phyloP scores from a whole-genome alignment of 2,329 filamentous ascomycete genomes.

The Aspergillus intermedius region DNA sequence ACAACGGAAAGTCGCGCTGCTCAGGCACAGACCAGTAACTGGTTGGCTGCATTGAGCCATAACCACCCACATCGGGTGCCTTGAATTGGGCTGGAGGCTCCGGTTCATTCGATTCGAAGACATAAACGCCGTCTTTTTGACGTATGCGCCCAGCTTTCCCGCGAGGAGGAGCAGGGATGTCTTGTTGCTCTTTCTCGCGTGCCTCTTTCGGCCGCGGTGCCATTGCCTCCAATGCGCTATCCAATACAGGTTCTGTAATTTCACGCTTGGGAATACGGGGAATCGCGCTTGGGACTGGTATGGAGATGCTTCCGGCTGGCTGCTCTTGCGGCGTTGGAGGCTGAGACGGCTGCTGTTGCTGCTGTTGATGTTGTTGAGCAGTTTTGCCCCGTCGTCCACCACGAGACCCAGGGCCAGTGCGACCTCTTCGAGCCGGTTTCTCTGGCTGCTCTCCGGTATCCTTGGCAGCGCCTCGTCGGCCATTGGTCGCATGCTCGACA shows the following conservation, averaged over 20 bases:
- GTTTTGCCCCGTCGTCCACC: conserved; percentile 30
- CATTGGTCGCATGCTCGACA: conserved; percentile 20
- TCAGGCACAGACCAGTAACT: conserved; percentile 50
- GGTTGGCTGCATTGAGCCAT: conserved; percentile 38
- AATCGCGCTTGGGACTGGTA: conserved; percentile 11
- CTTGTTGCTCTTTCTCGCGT: conserved; percentile 18
- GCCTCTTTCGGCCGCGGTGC: conserved; percentile 21
- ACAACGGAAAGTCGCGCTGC: conserved; percentile 40
- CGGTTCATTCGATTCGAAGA: conserved; percentile 30
- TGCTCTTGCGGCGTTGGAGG: conserved; percentile 8
- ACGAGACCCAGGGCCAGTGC: conserved; percentile 26
- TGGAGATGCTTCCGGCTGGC: conserved; percentile 1
- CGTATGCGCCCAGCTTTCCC: conserved; percentile 23
- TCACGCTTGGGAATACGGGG: conserved; percentile 23
- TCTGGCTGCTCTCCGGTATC: conserved; percentile 29
- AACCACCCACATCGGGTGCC: conserved; percentile 22
- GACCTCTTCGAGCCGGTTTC: conserved; percentile 29
- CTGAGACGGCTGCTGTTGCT: conserved; percentile 15
- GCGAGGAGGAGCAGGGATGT: conserved; percentile 13
- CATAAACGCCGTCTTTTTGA: conserved; percentile 28
- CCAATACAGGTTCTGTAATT: conserved; percentile 12
- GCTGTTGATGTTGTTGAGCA: conserved; percentile 28
- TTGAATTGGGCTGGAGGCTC: conserved; percentile 19
- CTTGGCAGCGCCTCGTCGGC: conserved; percentile 28
- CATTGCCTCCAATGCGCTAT: conserved; percentile 12